Evolutionary conservation across 2,329 filamentous ascomycete genomes (phyloP), one percentile per base, ranked within the genome.

Genomic region (Neonectria hederae): DNA sequence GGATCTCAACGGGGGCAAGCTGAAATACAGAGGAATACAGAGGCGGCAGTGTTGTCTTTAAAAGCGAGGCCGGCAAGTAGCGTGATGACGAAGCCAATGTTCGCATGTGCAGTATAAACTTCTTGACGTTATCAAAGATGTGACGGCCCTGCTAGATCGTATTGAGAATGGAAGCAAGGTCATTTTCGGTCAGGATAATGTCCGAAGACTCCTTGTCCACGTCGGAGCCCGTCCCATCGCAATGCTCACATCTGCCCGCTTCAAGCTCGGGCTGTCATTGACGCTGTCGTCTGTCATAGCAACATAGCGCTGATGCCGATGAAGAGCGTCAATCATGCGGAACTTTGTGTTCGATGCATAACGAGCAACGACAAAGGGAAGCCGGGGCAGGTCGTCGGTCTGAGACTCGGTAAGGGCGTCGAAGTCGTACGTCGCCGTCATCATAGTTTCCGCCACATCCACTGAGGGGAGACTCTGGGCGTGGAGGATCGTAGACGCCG

Each of bases 21-120:
- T 90, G 89, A 74, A 92, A 92, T 5, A 92, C 88, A 0, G 90
- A 92, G n/a, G 90, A 92, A 92, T 5, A 92, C 88, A 0, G 90
- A 92, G n/a, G 90, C 81, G 4, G 83, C 81, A n/a, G 80, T 80
- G 3, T 74, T 67, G 70, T 92, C 90, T 76, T 92, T 92, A 81
- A 92, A 92, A 0, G 83, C 86, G 4, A 92, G 83, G 52, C 90
- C 90, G 45, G 91, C 85, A 10, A 92, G 85, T 10, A 92, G 81
- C 0, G 87, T 87, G 56, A 85, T 83, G 0, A 89, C 90, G 67
- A 92, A 87, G 2, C 87, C 89, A 54, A 92, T 86, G 66, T 92
- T 92, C 70, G 89, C 13, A 91, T 79, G 74, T 89, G 88, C 6
- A 91, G 82, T 32, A 91, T 86, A 72, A 91, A 91, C 70, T 90